These are phyloP conservation scores for Scedosporium dehoogii DNA, from an alignment of 2,329 filamentous ascomycete species.

Conservation along the genomic window DNA sequence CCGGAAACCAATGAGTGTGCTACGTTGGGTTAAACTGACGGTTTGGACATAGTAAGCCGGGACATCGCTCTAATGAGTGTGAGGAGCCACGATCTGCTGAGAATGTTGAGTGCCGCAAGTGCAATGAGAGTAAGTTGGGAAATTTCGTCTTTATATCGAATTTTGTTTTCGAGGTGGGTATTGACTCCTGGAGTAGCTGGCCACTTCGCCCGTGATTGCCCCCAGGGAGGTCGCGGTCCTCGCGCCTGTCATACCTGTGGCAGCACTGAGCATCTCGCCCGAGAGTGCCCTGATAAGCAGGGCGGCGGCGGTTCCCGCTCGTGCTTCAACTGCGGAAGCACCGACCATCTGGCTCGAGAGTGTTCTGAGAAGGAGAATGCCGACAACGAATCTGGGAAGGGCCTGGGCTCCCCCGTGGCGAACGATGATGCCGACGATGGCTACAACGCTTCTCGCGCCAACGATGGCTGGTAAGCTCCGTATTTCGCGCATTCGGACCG, in stretches of 20 bases:
- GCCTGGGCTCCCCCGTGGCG: neutral
- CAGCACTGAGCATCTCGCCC: conserved; percentile 46
- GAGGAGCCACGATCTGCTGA: conserved; percentile 51
- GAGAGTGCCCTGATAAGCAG: conserved; percentile 38
- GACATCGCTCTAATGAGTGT: conserved; percentile 41
- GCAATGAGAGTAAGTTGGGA: conserved; percentile 42
- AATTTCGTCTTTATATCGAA: neutral
- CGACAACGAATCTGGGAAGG: neutral
- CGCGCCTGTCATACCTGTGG: conserved; percentile 53
- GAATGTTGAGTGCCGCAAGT: conserved; percentile 57
- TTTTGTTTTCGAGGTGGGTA: neutral
- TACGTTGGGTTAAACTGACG: conserved; percentile 4
- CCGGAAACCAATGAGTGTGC: neutral
- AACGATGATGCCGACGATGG: neutral
- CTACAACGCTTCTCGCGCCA: conserved; percentile 1
- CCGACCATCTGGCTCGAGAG: conserved; percentile 46
- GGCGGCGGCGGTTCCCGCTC: conserved; percentile 31
- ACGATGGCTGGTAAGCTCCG: conserved; percentile 9
- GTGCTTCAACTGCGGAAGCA: conserved; percentile 54
- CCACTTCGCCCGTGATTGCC: conserved; percentile 55
- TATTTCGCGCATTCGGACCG: too few species aligned
- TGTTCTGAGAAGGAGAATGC: conserved; percentile 34
- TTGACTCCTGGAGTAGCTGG: conserved; percentile 30
- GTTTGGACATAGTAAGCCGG: conserved; percentile 28
- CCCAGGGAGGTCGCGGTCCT: conserved; percentile 40